Percentiles rank a stretch among this genome's conserved stretches.
These are phyloP conservation scores for Panicum virgatum DNA, from an alignment of 202 grass and related monocot genomes.

Conservation along the genomic window DNA sequence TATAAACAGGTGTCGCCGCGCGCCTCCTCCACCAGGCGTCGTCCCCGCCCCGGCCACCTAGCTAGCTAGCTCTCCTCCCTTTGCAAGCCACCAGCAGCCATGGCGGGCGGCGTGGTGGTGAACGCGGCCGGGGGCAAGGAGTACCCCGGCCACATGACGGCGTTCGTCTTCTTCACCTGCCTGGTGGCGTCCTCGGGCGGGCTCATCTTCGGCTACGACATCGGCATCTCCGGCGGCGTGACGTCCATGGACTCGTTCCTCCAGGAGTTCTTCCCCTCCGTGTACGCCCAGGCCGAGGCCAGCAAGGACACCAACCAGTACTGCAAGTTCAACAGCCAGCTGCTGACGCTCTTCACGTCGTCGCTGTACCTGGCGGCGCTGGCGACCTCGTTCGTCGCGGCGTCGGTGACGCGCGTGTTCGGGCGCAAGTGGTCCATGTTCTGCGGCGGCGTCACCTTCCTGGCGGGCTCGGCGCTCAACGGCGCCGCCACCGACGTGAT, in stretches of 20 bases:
- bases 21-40: no score
- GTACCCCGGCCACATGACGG: constrained; percentile 60
- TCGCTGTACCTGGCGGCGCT: constrained; percentile 68
- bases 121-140: constrained; percentile 49
- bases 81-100: no score
- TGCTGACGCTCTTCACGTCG: constrained; percentile 72
- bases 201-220: constrained; percentile 74
- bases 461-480: constrained; percentile 55
- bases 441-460: constrained; percentile 63
- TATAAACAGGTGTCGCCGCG: not conserved
- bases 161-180: constrained; percentile 63
- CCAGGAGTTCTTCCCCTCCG: constrained; percentile 64
- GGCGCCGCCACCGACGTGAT: constrained; percentile 45
- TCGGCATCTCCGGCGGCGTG: constrained; percentile 76
- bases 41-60: not conserved
- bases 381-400: constrained; percentile 60
- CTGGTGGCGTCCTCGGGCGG: constrained; percentile 59
- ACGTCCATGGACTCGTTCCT: constrained; percentile 90
- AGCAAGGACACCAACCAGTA: constrained; percentile 62
- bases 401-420: constrained; percentile 57
- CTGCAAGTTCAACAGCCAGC: constrained; percentile 76
- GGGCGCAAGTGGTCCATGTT: constrained; percentile 93
- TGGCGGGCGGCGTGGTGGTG: constrained; percentile 67
- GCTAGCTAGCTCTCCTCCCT: no score
- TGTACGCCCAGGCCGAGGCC: constrained; percentile 52